Conservation (phyloP, 306 rosid species). For the Citrullus mucosospermus region DNA sequence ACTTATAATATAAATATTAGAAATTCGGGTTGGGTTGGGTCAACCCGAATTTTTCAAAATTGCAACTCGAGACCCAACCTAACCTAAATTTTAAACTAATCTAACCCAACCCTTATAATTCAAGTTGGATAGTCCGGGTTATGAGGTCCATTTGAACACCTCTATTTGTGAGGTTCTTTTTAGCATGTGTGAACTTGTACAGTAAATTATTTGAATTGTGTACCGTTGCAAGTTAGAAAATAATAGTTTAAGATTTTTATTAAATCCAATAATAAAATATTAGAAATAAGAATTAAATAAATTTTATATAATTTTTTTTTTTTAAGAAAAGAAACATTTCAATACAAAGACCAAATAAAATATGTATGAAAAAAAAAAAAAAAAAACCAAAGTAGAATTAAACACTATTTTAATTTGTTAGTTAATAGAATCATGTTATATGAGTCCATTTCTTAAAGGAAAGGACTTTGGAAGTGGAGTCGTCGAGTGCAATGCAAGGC, state of each 20-base stretch:
- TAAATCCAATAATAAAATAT: not conserved
- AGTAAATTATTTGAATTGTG: not conserved
- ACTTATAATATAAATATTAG: no score
- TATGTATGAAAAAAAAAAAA: not conserved
- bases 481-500: constrained; percentile 49
- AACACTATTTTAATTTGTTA: not conserved
- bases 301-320: no score
- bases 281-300: not conserved
- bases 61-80: no score
- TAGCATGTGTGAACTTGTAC: no score
- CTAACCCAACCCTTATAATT: no score
- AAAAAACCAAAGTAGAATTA: not conserved
- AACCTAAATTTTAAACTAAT: no score
- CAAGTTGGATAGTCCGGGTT: no score
- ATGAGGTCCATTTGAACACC: no score
- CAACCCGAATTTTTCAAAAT: no score
- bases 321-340: not conserved
- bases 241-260: not conserved
- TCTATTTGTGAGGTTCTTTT: no score
- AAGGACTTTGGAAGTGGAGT: constrained; percentile 12
- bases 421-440: not conserved
- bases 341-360: not conserved
- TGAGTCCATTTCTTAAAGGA: not conserved
- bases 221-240: not conserved
- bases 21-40: no score